Evolutionary conservation across 2,329 filamentous ascomycete genomes (phyloP).

Genomic region (Cladophialophora psammophila): DNA sequence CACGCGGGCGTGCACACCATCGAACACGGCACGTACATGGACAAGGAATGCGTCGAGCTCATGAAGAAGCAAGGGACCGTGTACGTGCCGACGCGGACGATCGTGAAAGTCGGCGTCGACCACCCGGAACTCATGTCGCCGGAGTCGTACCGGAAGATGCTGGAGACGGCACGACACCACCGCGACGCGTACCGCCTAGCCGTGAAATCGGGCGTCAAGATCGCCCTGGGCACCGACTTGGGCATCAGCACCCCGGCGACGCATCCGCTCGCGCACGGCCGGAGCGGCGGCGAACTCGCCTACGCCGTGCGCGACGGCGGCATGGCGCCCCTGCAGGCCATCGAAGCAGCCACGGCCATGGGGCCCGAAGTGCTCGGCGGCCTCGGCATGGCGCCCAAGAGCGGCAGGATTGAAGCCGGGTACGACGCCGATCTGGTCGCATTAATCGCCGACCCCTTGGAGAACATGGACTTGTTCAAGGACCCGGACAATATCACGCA

Average conservation of each 20-base stretch:
- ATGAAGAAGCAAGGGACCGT: constrained; percentile 57
- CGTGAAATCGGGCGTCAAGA: constrained; percentile 53
- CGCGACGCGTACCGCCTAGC: constrained; percentile 52
- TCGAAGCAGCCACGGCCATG: constrained; percentile 60
- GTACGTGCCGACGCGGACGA: constrained; percentile 55
- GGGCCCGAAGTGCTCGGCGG: constrained; percentile 55
- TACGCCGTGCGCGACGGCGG: constrained; percentile 57
- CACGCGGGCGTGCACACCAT: constrained; percentile 56
- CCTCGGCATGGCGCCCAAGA: constrained; percentile 53
- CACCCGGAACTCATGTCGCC: constrained; percentile 46
- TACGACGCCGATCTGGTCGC: constrained; percentile 61
- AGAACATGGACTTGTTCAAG: constrained; percentile 53
- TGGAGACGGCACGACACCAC: constrained; percentile 49
- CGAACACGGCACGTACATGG: constrained; percentile 58
- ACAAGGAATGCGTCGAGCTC: constrained; percentile 54
- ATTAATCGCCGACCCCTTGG: constrained; percentile 53
- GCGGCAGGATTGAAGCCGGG: constrained; percentile 55
- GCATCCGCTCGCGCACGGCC: constrained; percentile 48
- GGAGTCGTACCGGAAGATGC: constrained; percentile 49
- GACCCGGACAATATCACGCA: constrained; percentile 53
- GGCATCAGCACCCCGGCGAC: constrained; percentile 48
- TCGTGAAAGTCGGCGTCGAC: constrained; percentile 51
- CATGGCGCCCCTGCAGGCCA: constrained; percentile 59
- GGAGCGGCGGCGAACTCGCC: constrained; percentile 56
- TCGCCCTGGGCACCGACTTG: constrained; percentile 59